phyloP scores from a whole-genome alignment of 116 monocot genomes.

The Thalassia testudinum region DNA sequence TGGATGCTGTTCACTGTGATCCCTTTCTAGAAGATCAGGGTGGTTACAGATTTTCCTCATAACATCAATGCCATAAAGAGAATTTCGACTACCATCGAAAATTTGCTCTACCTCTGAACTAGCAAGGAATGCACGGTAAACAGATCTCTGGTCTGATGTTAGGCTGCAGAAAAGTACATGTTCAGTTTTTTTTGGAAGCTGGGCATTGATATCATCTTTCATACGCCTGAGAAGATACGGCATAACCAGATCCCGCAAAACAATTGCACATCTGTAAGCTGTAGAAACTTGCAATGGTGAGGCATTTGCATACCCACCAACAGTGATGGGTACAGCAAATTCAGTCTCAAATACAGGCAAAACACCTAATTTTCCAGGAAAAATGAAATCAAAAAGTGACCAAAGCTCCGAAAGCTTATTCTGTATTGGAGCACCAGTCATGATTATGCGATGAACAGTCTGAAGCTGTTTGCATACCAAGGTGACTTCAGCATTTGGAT shows the following conservation, averaged over 20 bases:
- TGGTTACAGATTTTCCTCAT: constrained; percentile 96
- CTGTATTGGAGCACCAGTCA: constrained; percentile 97
- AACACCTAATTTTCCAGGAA: constrained; percentile 92
- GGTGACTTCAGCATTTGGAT: constrained; percentile 95
- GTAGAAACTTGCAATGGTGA: constrained; percentile 95
- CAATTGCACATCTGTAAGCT: constrained; percentile 89
- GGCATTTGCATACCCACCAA: constrained; percentile 94
- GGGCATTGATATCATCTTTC: constrained; percentile 88
- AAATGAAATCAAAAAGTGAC: constrained; percentile 98
- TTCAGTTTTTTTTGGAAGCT: constrained; percentile 89
- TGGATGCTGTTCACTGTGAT: constrained; percentile 45
- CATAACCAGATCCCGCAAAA: constrained; percentile 79
- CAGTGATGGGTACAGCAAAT: constrained; percentile 83
- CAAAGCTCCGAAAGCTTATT: constrained; percentile 90
- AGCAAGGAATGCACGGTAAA: constrained; percentile 82
- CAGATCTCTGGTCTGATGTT: constrained; percentile 48
- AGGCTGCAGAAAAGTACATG: constrained; percentile 94
- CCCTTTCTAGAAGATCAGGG: constrained; percentile 93
- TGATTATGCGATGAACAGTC: constrained; percentile 86
- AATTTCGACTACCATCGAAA: constrained; percentile 76
- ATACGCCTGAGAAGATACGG: constrained; percentile 88
- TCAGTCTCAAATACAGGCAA: constrained; percentile 86
- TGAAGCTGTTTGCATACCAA: constrained; percentile 84
- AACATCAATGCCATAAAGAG: constrained; percentile 95
- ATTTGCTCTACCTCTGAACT: constrained; percentile 95